Conservation (phyloP, 2,329 filamentous ascomycete genomes). For the Thielaviopsis ethacetica region DNA sequence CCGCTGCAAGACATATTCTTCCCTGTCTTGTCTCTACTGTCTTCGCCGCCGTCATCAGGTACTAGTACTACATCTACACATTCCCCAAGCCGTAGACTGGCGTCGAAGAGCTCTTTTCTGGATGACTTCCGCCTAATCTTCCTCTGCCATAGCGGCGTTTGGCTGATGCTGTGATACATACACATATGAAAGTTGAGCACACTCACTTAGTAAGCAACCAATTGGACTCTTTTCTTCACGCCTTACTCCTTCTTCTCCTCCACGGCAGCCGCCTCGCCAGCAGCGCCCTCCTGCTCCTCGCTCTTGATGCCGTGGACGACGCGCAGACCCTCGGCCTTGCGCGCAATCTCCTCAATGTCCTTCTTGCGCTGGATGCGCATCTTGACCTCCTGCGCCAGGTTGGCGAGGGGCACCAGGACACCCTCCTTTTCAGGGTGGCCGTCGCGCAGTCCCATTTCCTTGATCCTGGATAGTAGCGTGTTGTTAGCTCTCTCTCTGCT, state of each 20-base stretch:
- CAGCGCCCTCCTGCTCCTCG: slow-evolving; percentile 11
- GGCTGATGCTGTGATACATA: too few relatives aligned
- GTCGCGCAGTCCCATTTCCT: slow-evolving; percentile 57
- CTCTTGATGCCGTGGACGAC: slow-evolving; percentile 31
- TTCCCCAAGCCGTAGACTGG: too few relatives aligned
- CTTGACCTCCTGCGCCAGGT: slow-evolving; percentile 48
- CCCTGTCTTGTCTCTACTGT: too few relatives aligned
- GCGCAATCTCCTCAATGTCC: slow-evolving; percentile 26
- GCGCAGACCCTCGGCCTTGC: slow-evolving; percentile 27
- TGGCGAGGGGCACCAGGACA: slow-evolving; percentile 48
- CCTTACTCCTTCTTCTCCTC: slow-evolving; percentile 2
- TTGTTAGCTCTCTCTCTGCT: background rate
- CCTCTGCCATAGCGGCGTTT: too few relatives aligned
- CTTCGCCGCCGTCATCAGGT: too few relatives aligned
- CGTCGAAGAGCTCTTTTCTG: too few relatives aligned
- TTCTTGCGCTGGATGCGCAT: slow-evolving; percentile 25
- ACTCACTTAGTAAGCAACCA: too few relatives aligned
- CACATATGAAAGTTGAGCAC: too few relatives aligned
- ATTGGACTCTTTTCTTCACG: background rate
- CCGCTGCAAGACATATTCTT: too few relatives aligned
- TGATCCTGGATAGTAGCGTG: slow-evolving; percentile 32
- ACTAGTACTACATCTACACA: too few relatives aligned
- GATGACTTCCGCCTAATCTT: too few relatives aligned
- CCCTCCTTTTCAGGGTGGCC: slow-evolving; percentile 86
- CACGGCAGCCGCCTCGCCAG: background rate